Evolutionary conservation across 208 protist species (phyloP), one percentile per base, ranked within the genome.

Genomic region (Crithidia expoeki): DNA sequence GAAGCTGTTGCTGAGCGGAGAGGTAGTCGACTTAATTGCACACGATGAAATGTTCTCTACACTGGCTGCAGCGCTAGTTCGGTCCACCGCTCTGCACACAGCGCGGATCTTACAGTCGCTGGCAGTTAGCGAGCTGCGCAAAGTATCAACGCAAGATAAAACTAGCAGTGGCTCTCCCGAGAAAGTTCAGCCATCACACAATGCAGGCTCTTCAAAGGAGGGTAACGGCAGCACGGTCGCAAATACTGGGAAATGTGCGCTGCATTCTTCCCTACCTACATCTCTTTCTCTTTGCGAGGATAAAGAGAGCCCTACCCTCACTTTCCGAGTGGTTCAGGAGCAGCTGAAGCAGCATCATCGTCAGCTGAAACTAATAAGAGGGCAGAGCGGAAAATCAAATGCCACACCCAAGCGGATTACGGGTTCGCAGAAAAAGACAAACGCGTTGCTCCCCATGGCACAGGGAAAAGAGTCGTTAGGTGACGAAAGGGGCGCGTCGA

Each of bases 311-410:
- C 23, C 34, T n/a, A 5, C 44, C 6, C 10, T 14, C 2, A 57
- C 68, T 11, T 74, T 74, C 34, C 32, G 59, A n/a, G 59, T 25
- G 25, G 58, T 67, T 28, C 68, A 74, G 23, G 68, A 57, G 12
- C 16, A 23, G 23, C 50, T 74, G 25, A 65, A 60, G 30, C n/a
- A 50, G 19, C 47, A 53, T n/a, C 38, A 60, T 42, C 57, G 59
- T 1, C 68, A 51, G 27, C 19, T 28, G 25, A n/a, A 64, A 44
- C 34, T 40, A 28, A 11, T 32, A 50, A 34, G 49, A 27, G 40
- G 64, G 30, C 11, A 17, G 7, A 28, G 34, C 17, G 36, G 44
- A 38, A 57, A 44, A 2, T 32, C 58, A 6, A 16, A 12, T 21
- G 3, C 23, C 36, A 19, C 38, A 33, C 16, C 14, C 2, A 58